Percentiles rank a stretch among this genome's conserved stretches.
phyloP scores from a whole-genome alignment of 768 basidiomycete genomes.

The Hebeloma cylindrosporum region DNA sequence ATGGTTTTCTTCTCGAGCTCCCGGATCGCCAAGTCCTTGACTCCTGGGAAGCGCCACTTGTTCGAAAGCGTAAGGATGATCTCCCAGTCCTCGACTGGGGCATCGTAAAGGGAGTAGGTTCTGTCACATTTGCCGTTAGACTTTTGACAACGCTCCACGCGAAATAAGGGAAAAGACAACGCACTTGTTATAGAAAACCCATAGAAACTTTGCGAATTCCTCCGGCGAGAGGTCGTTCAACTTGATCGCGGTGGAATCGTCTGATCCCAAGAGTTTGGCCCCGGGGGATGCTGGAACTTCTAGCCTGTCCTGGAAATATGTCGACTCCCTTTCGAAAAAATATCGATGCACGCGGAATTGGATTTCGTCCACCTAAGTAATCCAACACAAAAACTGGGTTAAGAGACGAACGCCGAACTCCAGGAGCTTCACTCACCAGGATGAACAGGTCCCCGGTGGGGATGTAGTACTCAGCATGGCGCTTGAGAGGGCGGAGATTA shows the following conservation, averaged over 20 bases:
- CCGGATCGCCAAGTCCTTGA: conserved; percentile 52
- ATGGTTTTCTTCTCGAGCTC: conserved; percentile 50
- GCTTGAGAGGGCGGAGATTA: conserved; percentile 19
- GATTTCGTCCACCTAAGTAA: conserved; percentile 53
- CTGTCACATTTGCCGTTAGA: conserved; percentile 32
- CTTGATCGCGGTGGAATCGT: conserved; percentile 42
- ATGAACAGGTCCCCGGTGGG: conserved; percentile 54
- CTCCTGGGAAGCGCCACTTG: conserved; percentile 53
- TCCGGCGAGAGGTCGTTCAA: conserved; percentile 34
- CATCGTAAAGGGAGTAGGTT: conserved; percentile 54
- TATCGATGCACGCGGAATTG: conserved; percentile 59
- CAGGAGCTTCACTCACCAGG: conserved; percentile 37
- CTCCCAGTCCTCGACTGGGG: conserved; percentile 51
- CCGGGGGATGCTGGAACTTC: conserved; percentile 30
- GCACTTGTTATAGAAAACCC: conserved; percentile 59
- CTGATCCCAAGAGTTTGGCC: conserved; percentile 33
- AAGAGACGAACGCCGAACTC: background rate
- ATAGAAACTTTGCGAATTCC: conserved; percentile 48
- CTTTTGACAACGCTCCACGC: background rate
- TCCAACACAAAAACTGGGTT: background rate
- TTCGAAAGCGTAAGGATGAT: conserved; percentile 53
- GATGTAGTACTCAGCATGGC: conserved; percentile 48
- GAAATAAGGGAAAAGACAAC: conserved; percentile 22
- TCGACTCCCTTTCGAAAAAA: conserved; percentile 64
- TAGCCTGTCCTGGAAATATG: conserved; percentile 42